Base-by-base conservation (phyloP, 1,139 yeast genomes). In the Debaryomycetaceae sp. region DNA sequence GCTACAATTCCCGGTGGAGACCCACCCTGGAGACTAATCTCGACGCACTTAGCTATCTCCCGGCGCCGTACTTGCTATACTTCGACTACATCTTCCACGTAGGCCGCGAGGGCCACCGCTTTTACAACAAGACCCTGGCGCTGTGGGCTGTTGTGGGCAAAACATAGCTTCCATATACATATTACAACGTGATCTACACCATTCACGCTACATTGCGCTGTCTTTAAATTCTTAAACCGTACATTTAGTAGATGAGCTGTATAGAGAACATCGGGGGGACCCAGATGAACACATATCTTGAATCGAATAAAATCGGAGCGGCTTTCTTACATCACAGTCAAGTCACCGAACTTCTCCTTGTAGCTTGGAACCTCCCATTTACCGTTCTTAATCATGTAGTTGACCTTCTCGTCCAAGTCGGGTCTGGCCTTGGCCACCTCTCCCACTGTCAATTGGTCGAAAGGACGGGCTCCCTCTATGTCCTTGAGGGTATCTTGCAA, bases 331-430 rank as follows among this genome's bases (percentile, higher is more conserved):
- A 91, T 90, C 70, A 88, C 89, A 63, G 93, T 87, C 75, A 90
- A 82, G 71, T 87, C 89, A 69, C 97, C 97, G 71, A 90, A 91
- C 82, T 89, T 91, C 73, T 91, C 98, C 75, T 87, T 86, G 84
- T 93, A 93, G 60, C 97, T 97, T 60, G 99, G 98, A 59, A 91
- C 96, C 64, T 88, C 90, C 96, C 97, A 91, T 77, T 88, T 87
- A 72, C 97, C 97, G 80, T 90, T 86, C 82, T 86, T 84, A 62
- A 93, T 91, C 95, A 93, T 86, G 75, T 89, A 89, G 63, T 78
- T 81, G 59, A 91, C 97, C 85, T 93, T 93, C 61, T 88, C 93
- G 65, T 91, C 97, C 69, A 93, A 87, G 71, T 93, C 98, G 60
- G 99, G 97, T 76, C 93, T 87, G 53, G 97, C 98, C 78, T 83